Evolutionary conservation across 2,329 filamentous ascomycete genomes (phyloP), one percentile per base, ranked within the genome.

Genomic region (Magnaporthiopsis poae): DNA sequence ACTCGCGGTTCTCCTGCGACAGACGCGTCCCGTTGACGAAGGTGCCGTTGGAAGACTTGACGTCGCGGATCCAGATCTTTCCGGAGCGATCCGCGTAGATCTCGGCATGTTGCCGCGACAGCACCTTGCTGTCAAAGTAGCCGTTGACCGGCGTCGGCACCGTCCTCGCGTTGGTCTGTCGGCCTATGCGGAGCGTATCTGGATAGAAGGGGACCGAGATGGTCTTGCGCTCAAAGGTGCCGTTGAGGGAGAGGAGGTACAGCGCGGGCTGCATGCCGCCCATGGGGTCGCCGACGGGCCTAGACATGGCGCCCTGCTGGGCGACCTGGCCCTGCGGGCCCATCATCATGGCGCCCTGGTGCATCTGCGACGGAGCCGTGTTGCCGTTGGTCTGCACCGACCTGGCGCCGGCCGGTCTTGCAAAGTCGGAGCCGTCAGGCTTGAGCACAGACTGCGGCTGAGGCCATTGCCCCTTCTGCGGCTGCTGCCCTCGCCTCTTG

Each of bases 41-140:
- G 0, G 95, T 99, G 67, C 95, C 95, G 75, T 99, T 99, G 60
- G 95, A 99, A 0, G 95, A 98, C 78, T 98, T 99, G 72, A 99
- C 90, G 78, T 99, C 95, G 67, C 93, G 87, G 71, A 99, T 98
- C 85, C 89, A 98, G 61, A 99, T 90, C 75, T 96, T 96, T 65
- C 93, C 93, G 69, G 90, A 88, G 66, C 81, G 77, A 69, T 87
- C 85, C n/a, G 95, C 92, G 87, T 92, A 98, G 56, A 99, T 90
- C 76, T 99, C 95, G 52, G 95, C 95, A 76, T 99, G 95, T 75
- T 97, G 92, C 72, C 95, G 86, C 59, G 95, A 98, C 31, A 99
- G 84, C 33, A 99, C 95, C 78, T 99, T 99, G 65, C 94, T 98
- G 77, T 99, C 95, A 74, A 99, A 99, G 77, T 90, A 99, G 52